Evolutionary conservation across 495 filamentous ascomycete species (phyloP), one percentile per base, ranked within the genome.

Genomic region (Tuber umbilicatum): DNA sequence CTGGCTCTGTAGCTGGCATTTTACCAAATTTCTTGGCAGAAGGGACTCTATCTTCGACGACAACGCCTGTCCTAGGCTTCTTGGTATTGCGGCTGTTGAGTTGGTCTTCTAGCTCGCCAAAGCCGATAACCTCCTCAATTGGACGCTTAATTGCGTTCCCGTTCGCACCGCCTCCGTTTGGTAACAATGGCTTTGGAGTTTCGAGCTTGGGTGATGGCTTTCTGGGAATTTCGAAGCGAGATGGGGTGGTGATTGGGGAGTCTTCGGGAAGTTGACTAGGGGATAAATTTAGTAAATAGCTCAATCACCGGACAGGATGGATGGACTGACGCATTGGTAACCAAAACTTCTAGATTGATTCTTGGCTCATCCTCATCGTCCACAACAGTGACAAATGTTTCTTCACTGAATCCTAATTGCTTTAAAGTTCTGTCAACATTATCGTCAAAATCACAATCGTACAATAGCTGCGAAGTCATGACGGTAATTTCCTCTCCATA

Each of bases 361-460:
- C 91, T 89, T 2, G 92, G 87, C 67, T 91, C 86, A n/a, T 92
- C 89, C 60, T 97, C 93, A 40, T 90, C 88, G 79, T 97, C 94
- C 3, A 91, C 87, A 68, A 98, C 85, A 1, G 93, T 97, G 72
- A 99, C 81, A 80, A 96, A 94, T 75, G 88, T 90, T 75, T 92
- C 91, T 31, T 87, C 84, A 73, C 87, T 88, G 79, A 89, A 85
- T 80, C 92, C 93, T 2, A 97, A 86, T n/a, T 97, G 91, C 31
- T 83, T 86, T 40, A 99, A 87, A 68, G 89, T 91, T 85, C 93
- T 95, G 1, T 84, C 81, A 1, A 98, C 84, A 76, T 97, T 95
- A 75, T 97, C 94, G 10, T 93, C 92, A 76, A 94, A 86, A 73
- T 98, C 95, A 0, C 89, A 89, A 80, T 97, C 95, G 80, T 96